Percentiles rank a stretch among this genome's conserved stretches.
Conservation (phyloP, 495 filamentous ascomycete genomes). For the Tuber umbilicatum region DNA sequence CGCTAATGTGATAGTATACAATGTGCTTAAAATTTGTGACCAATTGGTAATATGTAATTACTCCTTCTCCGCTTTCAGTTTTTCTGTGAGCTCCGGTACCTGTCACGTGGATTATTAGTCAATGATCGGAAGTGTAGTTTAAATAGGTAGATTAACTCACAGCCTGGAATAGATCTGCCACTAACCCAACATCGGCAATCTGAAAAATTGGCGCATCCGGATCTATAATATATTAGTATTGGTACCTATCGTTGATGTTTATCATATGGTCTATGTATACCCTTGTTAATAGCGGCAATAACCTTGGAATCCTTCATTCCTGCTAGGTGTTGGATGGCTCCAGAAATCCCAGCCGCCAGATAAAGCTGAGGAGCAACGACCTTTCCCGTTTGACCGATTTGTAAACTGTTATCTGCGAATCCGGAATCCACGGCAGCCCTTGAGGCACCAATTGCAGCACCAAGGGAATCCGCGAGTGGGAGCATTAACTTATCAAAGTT, state of each 20-base stretch:
- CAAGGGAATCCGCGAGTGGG: conserved; percentile 82
- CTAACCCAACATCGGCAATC: conserved; percentile 88
- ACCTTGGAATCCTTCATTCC: conserved; percentile 99
- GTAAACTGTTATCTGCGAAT: conserved; percentile 97
- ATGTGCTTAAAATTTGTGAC: neutral
- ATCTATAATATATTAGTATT: conserved; percentile 46
- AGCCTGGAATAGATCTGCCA: conserved; percentile 90
- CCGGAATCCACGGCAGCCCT: conserved; percentile 94
- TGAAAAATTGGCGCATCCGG: conserved; percentile 96
- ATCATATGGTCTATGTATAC: neutral
- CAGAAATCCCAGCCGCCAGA: conserved; percentile 88
- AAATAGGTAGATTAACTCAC: conserved; percentile 39
- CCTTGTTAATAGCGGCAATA: conserved; percentile 96
- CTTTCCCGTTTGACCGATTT: conserved; percentile 97
- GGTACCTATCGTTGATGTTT: neutral
- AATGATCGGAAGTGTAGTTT: neutral
- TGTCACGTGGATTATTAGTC: conserved; percentile 19
- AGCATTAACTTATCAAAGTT: conserved; percentile 90
- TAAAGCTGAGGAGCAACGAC: conserved; percentile 95
- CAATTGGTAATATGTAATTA: conserved; percentile 7
- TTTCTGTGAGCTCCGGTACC: conserved; percentile 89
- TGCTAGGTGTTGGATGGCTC: conserved; percentile 95
- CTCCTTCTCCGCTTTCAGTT: conserved; percentile 62
- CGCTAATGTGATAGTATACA: neutral
- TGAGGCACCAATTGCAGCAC: conserved; percentile 88